Percentiles rank a stretch among this genome's conserved stretches.
Conservation (phyloP, 73 alveolate species). For the Uronychia setigera region DNA sequence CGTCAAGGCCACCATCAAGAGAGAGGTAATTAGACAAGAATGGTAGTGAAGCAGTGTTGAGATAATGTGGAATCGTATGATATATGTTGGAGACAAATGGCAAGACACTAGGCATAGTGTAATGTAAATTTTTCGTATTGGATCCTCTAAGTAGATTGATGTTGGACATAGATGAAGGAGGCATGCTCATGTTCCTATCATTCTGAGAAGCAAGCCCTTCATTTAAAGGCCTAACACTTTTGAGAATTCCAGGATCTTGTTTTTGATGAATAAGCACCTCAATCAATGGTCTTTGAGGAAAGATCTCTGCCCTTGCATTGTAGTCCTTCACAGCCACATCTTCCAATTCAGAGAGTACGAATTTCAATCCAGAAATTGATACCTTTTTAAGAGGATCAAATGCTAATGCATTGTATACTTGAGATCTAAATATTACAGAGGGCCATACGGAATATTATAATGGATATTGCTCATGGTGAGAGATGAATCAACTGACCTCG, state of each 20-base stretch:
- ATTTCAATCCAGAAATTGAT: conserved; percentile 17
- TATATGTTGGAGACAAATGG: conserved; percentile 34
- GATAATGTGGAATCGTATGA: conserved; percentile 43
- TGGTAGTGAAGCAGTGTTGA: conserved; percentile 58
- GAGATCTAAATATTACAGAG: neutral
- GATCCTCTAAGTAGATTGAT: conserved; percentile 13
- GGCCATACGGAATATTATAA: neutral
- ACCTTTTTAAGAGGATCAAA: conserved; percentile 28
- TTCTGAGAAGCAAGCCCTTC: conserved; percentile 25
- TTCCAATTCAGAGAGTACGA: conserved; percentile 40
- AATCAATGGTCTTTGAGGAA: conserved; percentile 48
- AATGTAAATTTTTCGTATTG: conserved; percentile 30
- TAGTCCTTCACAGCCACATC: conserved; percentile 38
- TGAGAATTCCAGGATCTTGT: conserved; percentile 1
- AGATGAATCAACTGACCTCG: conserved; percentile 94
- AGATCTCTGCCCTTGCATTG: conserved; percentile 20
- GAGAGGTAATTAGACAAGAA: conserved; percentile 44
- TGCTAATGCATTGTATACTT: conserved; percentile 22
- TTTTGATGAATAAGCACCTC: conserved; percentile 30
- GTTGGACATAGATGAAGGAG: neutral
- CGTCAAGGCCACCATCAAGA: conserved; percentile 27
- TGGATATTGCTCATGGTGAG: conserved; percentile 43
- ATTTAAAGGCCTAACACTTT: conserved; percentile 16
- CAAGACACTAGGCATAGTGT: conserved; percentile 35
- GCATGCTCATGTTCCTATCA: conserved; percentile 21